These are phyloP conservation scores for Auriscalpium orientale DNA, from an alignment of 768 basidiomycete genomes.

Conservation along the genomic window DNA sequence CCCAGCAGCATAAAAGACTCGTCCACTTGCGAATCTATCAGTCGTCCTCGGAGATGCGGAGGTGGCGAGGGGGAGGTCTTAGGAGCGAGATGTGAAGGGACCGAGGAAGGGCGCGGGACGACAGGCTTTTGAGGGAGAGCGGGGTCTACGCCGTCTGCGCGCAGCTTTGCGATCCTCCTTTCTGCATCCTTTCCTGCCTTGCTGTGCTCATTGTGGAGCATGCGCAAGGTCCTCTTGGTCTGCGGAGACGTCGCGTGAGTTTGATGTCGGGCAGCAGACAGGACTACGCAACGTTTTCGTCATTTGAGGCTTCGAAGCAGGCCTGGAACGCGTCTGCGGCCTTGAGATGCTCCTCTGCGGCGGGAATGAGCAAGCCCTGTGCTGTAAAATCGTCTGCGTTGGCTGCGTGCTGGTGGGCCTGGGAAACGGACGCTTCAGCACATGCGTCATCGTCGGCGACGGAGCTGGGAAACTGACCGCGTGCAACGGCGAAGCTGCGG, in stretches of 20 bases:
- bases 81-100: conserved; percentile 16
- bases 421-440: conserved; percentile 9
- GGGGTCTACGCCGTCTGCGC: conserved; percentile 74
- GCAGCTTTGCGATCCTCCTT: conserved; percentile 61
- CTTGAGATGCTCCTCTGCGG: conserved; percentile 65
- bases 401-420: conserved; percentile 80
- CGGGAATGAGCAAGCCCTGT: conserved; percentile 62
- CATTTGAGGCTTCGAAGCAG: conserved; percentile 65
- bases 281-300: conserved; percentile 50
- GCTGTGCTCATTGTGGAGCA: conserved; percentile 68
- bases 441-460: background rate
- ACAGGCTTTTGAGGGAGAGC: conserved; percentile 54
- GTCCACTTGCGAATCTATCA: conserved; percentile 46
- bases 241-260: conserved; percentile 21
- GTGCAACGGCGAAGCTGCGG: conserved; percentile 17
- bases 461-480: conserved; percentile 13
- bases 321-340: conserved; percentile 71
- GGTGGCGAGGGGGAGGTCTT: conserved; percentile 37
- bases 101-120: conserved; percentile 20
- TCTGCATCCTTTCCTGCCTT: conserved; percentile 68
- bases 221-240: conserved; percentile 71
- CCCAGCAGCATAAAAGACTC: conserved; percentile 88
- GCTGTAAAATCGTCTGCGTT: conserved; percentile 68
- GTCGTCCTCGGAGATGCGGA: conserved; percentile 40
- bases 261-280: conserved; percentile 2